These are phyloP conservation scores for Brettanomyces naardenensis DNA, from an alignment of 805 yeast species.

Conservation along the genomic window DNA sequence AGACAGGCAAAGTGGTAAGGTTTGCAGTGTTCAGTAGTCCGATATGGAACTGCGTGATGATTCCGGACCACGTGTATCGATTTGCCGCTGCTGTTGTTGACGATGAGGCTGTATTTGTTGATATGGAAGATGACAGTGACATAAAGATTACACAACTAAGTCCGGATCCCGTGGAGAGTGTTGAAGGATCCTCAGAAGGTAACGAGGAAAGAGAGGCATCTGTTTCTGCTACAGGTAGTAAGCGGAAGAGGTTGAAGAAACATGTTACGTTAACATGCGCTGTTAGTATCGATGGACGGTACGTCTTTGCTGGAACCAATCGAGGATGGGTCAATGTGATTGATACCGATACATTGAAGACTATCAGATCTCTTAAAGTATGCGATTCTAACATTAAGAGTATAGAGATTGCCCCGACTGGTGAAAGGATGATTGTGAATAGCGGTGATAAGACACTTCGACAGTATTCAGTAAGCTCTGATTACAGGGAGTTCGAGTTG, in stretches of 20 bases:
- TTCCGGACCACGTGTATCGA: conserved; percentile 34
- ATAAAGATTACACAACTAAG: conserved; percentile 6
- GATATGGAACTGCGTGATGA: conserved; percentile 59
- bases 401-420: conserved; percentile 49
- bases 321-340: conserved; percentile 68
- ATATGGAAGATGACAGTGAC: conserved; percentile 19
- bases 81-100: conserved; percentile 64
- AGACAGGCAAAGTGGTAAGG: conserved; percentile 28
- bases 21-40: conserved; percentile 56
- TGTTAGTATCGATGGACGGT: conserved; percentile 46
- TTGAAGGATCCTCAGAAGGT: conserved; percentile 8
- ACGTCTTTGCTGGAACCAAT: conserved; percentile 67
- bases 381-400: conserved; percentile 67
- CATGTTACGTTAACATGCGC: conserved; percentile 43
- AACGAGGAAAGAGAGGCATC: conserved; percentile 7
- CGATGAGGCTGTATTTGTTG: conserved; percentile 48
- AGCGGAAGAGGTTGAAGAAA: conserved; percentile 16
- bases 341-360: conserved; percentile 18
- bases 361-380: conserved; percentile 40
- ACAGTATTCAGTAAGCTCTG: conserved; percentile 30
- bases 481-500: conserved; percentile 37
- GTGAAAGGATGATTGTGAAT: conserved; percentile 60
- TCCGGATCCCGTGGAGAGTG: conserved; percentile 14
- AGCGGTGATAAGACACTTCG: conserved; percentile 72
- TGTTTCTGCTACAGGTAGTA: conserved; percentile 8